Percentiles rank a stretch among this genome's conserved stretches.
These are phyloP conservation scores for Hyaloscypha variabilis DNA, from an alignment of 495 filamentous ascomycete genomes.

Conservation along the genomic window DNA sequence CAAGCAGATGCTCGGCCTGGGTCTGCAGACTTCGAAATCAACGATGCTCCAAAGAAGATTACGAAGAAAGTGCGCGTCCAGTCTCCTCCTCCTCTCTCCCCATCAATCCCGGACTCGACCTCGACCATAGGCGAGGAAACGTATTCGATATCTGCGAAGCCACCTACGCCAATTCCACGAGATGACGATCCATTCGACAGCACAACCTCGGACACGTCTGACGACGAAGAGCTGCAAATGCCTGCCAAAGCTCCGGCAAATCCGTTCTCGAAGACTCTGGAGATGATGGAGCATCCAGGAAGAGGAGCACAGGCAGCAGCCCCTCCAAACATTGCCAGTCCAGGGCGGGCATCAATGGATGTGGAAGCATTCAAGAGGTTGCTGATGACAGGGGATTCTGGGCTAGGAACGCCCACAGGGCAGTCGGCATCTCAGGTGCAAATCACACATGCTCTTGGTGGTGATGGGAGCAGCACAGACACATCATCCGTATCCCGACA, in stretches of 20 bases:
- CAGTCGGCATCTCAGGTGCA: slow-evolving; percentile 13
- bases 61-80: slow-evolving; percentile 59
- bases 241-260: slow-evolving; percentile 42
- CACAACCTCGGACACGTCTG: slow-evolving; percentile 22
- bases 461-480: slow-evolving; percentile 34
- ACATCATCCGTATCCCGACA: slow-evolving; percentile 34
- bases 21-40: slow-evolving; percentile 7
- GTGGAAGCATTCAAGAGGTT: slow-evolving; percentile 65
- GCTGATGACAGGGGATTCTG: slow-evolving; percentile 59
- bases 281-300: slow-evolving; percentile 42
- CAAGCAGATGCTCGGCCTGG: slow-evolving; percentile 7
- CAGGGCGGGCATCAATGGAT: slow-evolving; percentile 50
- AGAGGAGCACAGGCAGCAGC: slow-evolving; percentile 27
- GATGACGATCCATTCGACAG: slow-evolving; percentile 32
- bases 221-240: slow-evolving; percentile 19
- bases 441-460: slow-evolving; percentile 23
- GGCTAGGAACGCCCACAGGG: slow-evolving; percentile 21
- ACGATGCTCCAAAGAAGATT: slow-evolving; percentile 37
- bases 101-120: slow-evolving; percentile 37
- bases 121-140: slow-evolving; percentile 33
- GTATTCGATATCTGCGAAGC: slow-evolving; percentile 35
- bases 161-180: slow-evolving; percentile 30
- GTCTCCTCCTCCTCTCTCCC: slow-evolving; percentile 55
- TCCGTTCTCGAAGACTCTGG: slow-evolving; percentile 51
- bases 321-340: slow-evolving; percentile 22